A percentile compares a stretch with the other conserved stretches of the same genome.
phyloP scores from a whole-genome alignment of 805 yeast species.

The Metschnikowia continentalis region DNA sequence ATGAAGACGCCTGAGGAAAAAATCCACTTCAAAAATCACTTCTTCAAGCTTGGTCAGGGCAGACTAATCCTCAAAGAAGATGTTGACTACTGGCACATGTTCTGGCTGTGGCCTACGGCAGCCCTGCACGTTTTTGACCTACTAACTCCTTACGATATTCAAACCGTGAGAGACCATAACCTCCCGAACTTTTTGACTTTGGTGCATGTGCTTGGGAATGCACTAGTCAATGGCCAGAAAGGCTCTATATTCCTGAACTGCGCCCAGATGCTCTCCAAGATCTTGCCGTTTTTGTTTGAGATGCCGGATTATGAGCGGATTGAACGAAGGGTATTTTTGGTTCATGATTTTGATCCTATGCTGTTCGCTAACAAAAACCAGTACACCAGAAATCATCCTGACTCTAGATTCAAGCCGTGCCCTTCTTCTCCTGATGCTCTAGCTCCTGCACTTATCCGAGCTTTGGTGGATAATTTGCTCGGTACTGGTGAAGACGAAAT shows the following conservation, averaged over 20 bases:
- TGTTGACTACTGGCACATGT: slow-evolving; percentile 27
- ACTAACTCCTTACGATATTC: slow-evolving; percentile 54
- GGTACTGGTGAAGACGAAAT: slow-evolving; percentile 32
- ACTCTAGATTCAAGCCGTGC: not conserved
- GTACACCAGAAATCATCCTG: not conserved
- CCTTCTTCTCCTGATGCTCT: not conserved
- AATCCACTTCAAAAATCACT: slow-evolving; percentile 54
- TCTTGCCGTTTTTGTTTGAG: slow-evolving; percentile 70
- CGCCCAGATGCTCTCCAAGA: slow-evolving; percentile 60
- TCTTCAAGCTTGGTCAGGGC: slow-evolving; percentile 52
- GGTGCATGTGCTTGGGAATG: slow-evolving; percentile 29
- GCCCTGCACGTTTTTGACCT: slow-evolving; percentile 57
- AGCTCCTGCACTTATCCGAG: slow-evolving; percentile 4
- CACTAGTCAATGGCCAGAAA: slow-evolving; percentile 9
- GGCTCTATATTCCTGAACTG: slow-evolving; percentile 44
- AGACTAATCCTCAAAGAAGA: slow-evolving; percentile 27
- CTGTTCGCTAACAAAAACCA: slow-evolving; percentile 1
- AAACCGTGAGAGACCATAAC: slow-evolving; percentile 56
- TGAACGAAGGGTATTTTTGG: slow-evolving; percentile 28
- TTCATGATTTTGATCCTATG: slow-evolving; percentile 42
- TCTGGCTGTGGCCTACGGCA: slow-evolving; percentile 39
- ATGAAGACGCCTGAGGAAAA: slow-evolving; percentile 81
- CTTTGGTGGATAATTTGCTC: slow-evolving; percentile 43
- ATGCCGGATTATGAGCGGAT: slow-evolving; percentile 24
- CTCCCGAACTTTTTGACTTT: slow-evolving; percentile 53